Conservation (phyloP, 805 yeast genomes). For the Blastobotrys terrestris region DNA sequence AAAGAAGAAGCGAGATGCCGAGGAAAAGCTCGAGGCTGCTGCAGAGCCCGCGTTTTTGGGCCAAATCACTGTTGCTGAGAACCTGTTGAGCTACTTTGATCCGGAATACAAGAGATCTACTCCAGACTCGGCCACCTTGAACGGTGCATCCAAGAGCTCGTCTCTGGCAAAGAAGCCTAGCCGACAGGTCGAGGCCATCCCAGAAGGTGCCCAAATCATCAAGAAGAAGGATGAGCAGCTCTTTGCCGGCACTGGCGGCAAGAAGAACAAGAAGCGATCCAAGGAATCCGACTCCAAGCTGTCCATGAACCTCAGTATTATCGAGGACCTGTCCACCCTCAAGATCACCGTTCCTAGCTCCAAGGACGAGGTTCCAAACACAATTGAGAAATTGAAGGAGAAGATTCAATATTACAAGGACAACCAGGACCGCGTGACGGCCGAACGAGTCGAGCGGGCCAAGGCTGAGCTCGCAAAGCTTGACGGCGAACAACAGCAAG, state of each 20-base stretch:
- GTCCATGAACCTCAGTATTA: slow-evolving; percentile 72
- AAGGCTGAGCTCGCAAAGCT: slow-evolving; percentile 69
- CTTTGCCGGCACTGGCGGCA: slow-evolving; percentile 48
- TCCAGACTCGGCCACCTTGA: slow-evolving; percentile 21
- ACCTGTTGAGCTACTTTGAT: slow-evolving; percentile 67
- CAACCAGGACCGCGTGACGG: slow-evolving; percentile 76
- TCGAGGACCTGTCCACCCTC: slow-evolving; percentile 69
- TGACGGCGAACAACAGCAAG: slow-evolving; percentile 29
- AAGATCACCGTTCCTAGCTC: slow-evolving; percentile 27
- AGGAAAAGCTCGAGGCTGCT: slow-evolving; percentile 65
- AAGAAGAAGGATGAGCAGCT: slow-evolving; percentile 57
- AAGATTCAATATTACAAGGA: slow-evolving; percentile 63
- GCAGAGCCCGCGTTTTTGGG: slow-evolving; percentile 72
- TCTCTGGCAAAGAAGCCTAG: slow-evolving; percentile 25
- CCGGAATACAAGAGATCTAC: slow-evolving; percentile 64
- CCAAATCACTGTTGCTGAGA: slow-evolving; percentile 73
- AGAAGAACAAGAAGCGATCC: slow-evolving; percentile 42
- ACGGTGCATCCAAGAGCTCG: slow-evolving; percentile 27
- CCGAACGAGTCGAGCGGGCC: slow-evolving; percentile 67
- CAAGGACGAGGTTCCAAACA: slow-evolving; percentile 31
- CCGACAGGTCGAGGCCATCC: slow-evolving; percentile 43
- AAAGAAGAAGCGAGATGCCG: slow-evolving; percentile 57
- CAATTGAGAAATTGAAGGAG: slow-evolving; percentile 61
- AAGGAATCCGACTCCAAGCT: slow-evolving; percentile 40
- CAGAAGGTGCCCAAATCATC: slow-evolving; percentile 57